phyloP scores from a whole-genome alignment of 169 alveolate species.

The Blepharisma undulans region DNA sequence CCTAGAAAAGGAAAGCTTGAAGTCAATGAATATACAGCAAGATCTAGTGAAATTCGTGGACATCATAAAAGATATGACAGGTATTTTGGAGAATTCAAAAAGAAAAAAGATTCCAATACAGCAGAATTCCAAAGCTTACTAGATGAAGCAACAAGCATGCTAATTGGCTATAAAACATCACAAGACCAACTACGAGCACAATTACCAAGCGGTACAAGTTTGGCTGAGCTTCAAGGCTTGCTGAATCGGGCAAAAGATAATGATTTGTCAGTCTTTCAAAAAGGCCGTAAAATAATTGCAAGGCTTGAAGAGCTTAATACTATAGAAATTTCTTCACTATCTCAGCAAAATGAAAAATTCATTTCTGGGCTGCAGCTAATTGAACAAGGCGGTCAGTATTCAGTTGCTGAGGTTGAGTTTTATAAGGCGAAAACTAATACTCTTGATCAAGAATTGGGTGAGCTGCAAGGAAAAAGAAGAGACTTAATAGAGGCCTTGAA shows the following conservation, averaged over 20 bases:
- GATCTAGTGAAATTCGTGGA: constrained; percentile 77
- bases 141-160: constrained; percentile 74
- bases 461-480: constrained; percentile 56
- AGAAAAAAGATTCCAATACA: constrained; percentile 64
- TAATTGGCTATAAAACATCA: constrained; percentile 72
- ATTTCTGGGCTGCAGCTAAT: constrained; percentile 66
- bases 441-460: constrained; percentile 54
- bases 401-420: constrained; percentile 81
- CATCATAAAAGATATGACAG: constrained; percentile 83
- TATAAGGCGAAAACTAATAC: constrained; percentile 66
- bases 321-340: constrained; percentile 51
- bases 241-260: neutral
- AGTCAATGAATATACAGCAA: constrained; percentile 77
- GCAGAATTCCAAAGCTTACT: constrained; percentile 68
- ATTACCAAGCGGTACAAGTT: constrained; percentile 25
- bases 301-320: constrained; percentile 65
- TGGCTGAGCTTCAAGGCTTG: constrained; percentile 35
- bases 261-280: constrained; percentile 37
- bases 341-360: constrained; percentile 70
- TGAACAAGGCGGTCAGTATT: constrained; percentile 81
- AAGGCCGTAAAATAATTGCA: constrained; percentile 63
- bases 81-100: constrained; percentile 66
- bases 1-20: constrained; percentile 88
- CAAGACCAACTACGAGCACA: constrained; percentile 16
- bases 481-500: constrained; percentile 62